Base-by-base conservation (phyloP, 2,329 filamentous ascomycete species). In the Claviceps humidiphila region DNA sequence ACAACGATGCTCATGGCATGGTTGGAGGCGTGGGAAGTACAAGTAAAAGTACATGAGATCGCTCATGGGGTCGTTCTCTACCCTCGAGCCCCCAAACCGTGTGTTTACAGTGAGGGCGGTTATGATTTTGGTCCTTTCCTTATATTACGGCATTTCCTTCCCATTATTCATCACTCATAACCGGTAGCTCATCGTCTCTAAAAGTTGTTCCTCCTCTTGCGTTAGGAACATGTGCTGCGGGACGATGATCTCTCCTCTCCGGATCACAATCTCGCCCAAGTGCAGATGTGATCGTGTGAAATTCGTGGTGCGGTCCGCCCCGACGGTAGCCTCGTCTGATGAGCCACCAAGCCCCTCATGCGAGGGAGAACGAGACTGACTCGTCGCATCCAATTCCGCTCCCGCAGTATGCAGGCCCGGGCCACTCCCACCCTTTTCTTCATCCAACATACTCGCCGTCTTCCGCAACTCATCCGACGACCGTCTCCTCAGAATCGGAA, bases 141-240 rank as follows among this genome's bases (percentile, higher is more conserved):
- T 34, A 11, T 34, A 34, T 34, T 34, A 34, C 30, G 30, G 30
- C 9, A 34, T 11, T 34, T 34, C 9, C 30, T 11, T 11, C 30
- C 11, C 30, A 34, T 34, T 9, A 11, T 34, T 34, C 52, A 13
- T 5, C 24, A 16, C 17, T n/a, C 56, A 65, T 61, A 50, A 64
- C 59, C 56, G 60, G 58, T 38, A 61, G 47, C 64, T 62, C 54
- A 71, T 59, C 20, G 61, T 62, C 56, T 71, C 67, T 37, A 71
- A 52, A 11, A 67, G 50, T 49, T 66, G 60, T 20, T 61, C 51
- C 57, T 71, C 68, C 20, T 71, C 68, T 16, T 66, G 67, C 51
- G 63, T 67, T 20, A 71, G 60, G 43, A 60, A 67, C 55, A 71
- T 57, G 51, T 66, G 59, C 6, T 63, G 57, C 1, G 68, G 68